Conservation (phyloP, 179 eudicot genomes). For the Pouteria campechiana region DNA sequence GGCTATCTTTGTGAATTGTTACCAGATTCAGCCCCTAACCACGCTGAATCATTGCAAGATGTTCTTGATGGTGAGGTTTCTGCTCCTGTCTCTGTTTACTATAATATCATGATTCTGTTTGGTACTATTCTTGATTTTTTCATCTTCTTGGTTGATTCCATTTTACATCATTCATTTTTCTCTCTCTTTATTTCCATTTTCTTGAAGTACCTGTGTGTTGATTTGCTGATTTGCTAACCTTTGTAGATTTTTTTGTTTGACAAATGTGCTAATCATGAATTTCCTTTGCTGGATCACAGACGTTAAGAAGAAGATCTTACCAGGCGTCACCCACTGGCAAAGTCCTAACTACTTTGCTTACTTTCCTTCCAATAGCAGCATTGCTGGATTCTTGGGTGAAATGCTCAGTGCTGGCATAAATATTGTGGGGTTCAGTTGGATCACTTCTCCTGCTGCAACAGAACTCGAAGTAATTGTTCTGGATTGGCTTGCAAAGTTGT, state of each 20-base stretch:
- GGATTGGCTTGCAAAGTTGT: constrained; percentile 89
- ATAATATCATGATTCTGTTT: neutral
- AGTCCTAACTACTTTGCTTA: constrained; percentile 85
- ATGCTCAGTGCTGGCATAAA: constrained; percentile 89
- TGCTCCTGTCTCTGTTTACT: neutral
- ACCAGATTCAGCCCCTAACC: constrained; percentile 71
- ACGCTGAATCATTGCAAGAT: constrained; percentile 56
- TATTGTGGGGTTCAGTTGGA: constrained; percentile 95
- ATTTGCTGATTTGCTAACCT: no score
- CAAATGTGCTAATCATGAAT: neutral
- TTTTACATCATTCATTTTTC: no score
- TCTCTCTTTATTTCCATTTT: no score
- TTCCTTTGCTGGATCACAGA: constrained; percentile 27
- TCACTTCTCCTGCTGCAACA: constrained; percentile 95
- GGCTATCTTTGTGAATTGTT: constrained; percentile 72
- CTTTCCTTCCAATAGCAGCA: constrained; percentile 83
- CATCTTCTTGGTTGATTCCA: no score
- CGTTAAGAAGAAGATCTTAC: constrained; percentile 61
- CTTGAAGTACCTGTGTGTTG: no score
- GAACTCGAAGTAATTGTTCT: constrained; percentile 89
- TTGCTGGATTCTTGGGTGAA: constrained; percentile 91
- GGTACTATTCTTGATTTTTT: no score
- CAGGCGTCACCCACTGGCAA: constrained; percentile 99
- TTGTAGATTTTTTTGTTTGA: no score
- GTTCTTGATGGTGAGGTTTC: constrained; percentile 59